Percentiles rank a stretch among this genome's conserved stretches.
phyloP scores from a whole-genome alignment of 1,284 basidiomycete species.

The Somion occarium region DNA sequence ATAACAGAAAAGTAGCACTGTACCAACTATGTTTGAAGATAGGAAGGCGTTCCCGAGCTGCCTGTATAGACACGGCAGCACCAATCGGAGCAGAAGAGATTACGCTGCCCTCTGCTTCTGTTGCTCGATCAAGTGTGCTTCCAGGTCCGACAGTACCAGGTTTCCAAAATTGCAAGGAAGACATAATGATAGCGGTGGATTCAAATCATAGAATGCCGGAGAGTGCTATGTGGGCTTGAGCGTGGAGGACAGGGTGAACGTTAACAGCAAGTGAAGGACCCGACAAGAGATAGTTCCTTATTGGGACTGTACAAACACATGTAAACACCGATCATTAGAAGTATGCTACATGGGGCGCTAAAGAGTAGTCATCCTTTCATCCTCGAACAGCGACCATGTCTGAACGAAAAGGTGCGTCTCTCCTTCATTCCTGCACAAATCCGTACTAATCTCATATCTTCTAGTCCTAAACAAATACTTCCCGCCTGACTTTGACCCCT shows the following conservation, averaged over 20 bases:
- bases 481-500: slow-evolving; percentile 95
- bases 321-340: background rate
- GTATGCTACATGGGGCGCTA: background rate
- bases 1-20: background rate
- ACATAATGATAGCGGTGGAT: background rate
- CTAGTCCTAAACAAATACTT: slow-evolving; percentile 89
- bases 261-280: too few species aligned
- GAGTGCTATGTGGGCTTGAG: too few species aligned
- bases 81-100: slow-evolving; percentile 61
- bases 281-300: too few species aligned
- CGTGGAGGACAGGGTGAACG: too few species aligned
- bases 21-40: slow-evolving; percentile 82
- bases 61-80: slow-evolving; percentile 57
- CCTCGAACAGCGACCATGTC: slow-evolving; percentile 54
- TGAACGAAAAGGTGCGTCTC: slow-evolving; percentile 72
- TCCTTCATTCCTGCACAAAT: background rate
- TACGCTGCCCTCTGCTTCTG: slow-evolving; percentile 69
- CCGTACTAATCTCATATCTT: background rate
- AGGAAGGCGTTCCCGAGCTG: slow-evolving; percentile 77
- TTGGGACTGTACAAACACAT: too few species aligned
- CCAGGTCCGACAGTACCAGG: slow-evolving; percentile 84
- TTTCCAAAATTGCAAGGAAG: slow-evolving; percentile 67
- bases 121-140: slow-evolving; percentile 80
- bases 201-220: too few species aligned
- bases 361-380: background rate